phyloP scores from a whole-genome alignment of 371 early-diverging fungal genomes.

The Parasitella parasitica region DNA sequence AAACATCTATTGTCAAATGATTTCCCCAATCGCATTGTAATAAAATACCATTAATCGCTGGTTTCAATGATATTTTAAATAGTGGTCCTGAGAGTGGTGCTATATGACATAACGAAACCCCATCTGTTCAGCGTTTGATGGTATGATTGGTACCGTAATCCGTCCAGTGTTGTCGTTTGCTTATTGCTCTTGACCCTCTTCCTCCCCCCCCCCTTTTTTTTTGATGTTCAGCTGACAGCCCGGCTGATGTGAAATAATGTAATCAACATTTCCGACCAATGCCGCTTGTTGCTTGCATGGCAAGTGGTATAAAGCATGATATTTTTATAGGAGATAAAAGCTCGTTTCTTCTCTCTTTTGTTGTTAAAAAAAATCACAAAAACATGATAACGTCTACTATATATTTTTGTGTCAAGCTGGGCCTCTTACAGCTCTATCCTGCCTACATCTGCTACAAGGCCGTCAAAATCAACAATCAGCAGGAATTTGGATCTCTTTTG shows the following conservation, averaged over 20 bases:
- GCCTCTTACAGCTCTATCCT: constrained; percentile 43
- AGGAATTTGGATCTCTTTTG: constrained; percentile 37
- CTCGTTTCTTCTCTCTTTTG: neutral
- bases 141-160: neutral
- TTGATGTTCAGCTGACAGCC: neutral
- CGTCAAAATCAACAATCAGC: constrained; percentile 30
- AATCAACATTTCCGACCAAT: constrained; percentile 6
- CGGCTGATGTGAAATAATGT: neutral
- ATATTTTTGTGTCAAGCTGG: constrained; percentile 38
- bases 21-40: no score
- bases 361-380: neutral
- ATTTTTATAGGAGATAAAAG: neutral
- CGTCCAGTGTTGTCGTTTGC: no score
- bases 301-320: neutral
- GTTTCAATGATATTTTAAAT: neutral
- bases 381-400: constrained; percentile 26
- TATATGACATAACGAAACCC: neutral
- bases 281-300: neutral
- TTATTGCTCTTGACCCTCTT: neutral
- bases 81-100: neutral
- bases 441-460: constrained; percentile 47
- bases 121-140: no score
- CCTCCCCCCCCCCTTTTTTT: neutral
- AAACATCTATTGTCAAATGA: neutral
- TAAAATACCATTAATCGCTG: no score